A percentile compares a stretch with the other conserved stretches of the same genome.
phyloP scores from a whole-genome alignment of 208 protist genomes.

The Herpetomonas samuelpessoai region DNA sequence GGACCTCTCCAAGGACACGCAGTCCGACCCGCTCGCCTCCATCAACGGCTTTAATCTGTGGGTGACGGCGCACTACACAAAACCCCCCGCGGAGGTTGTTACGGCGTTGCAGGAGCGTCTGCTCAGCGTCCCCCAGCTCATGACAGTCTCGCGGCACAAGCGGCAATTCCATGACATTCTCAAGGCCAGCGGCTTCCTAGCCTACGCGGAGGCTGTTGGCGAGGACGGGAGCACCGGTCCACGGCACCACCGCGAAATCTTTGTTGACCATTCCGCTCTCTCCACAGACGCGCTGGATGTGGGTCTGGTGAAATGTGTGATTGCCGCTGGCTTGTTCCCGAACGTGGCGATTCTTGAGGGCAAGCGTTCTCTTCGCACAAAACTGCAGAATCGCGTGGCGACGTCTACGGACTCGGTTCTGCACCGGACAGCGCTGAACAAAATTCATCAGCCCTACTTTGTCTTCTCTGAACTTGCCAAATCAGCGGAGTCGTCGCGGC shows the following conservation, averaged over 20 bases:
- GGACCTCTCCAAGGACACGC: conserved; percentile 64
- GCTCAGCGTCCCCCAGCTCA: conserved; percentile 62
- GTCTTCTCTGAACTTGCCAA: conserved; percentile 63
- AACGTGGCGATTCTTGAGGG: conserved; percentile 59
- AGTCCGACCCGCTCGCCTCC: conserved; percentile 80
- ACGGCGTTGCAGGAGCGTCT: conserved; percentile 41
- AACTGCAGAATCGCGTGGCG: conserved; percentile 35
- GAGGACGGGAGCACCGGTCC: neutral
- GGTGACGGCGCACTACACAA: conserved; percentile 39
- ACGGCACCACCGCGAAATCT: conserved; percentile 16
- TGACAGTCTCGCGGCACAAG: conserved; percentile 61
- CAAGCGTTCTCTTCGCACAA: conserved; percentile 40
- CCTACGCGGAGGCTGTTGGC: neutral
- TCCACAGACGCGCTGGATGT: conserved; percentile 58
- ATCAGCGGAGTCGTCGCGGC: conserved; percentile 18
- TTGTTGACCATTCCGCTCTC: conserved; percentile 58
- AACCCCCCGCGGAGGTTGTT: conserved; percentile 34
- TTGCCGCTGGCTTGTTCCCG: conserved; percentile 61
- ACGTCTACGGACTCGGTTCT: conserved; percentile 51
- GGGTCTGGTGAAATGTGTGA: conserved; percentile 60
- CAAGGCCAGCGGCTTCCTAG: conserved; percentile 41
- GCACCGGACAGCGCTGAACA: conserved; percentile 21
- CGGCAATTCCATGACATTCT: conserved; percentile 75
- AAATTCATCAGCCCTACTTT: conserved; percentile 61
- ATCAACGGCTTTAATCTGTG: conserved; percentile 93